A percentile compares a stretch with the other conserved stretches of the same genome.
phyloP scores from a whole-genome alignment of 2,329 filamentous ascomycete species.

The Juglanconis sp. region DNA sequence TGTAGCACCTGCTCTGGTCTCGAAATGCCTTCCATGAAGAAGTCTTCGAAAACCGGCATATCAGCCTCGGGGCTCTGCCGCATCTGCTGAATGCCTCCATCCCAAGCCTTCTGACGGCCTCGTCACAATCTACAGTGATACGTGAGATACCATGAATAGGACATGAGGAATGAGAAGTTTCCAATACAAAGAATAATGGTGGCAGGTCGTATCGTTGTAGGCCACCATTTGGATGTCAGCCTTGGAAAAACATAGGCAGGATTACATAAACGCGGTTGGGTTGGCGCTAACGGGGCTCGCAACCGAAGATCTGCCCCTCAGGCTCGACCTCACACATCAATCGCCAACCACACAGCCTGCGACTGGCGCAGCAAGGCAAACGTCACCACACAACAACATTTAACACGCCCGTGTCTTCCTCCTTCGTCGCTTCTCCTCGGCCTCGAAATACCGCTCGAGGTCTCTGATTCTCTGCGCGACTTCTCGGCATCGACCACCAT shows the following conservation, averaged over 20 bases:
- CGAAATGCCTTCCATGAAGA: background rate
- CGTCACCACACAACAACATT: background rate
- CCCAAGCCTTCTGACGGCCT: background rate
- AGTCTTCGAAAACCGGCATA: background rate
- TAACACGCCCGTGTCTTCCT: background rate
- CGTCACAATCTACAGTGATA: background rate
- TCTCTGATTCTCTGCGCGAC: conserved; percentile 6
- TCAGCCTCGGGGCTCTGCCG: background rate
- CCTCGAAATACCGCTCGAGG: background rate
- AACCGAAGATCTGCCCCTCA: background rate
- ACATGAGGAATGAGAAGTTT: background rate
- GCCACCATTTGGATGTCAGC: too few relatives aligned
- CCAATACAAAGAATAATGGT: too few relatives aligned
- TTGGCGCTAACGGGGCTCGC: background rate
- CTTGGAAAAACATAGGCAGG: background rate
- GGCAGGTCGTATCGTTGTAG: too few relatives aligned
- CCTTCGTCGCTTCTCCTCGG: background rate
- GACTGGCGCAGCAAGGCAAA: background rate
- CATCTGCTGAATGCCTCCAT: background rate
- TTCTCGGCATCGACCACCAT: background rate
- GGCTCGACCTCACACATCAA: background rate
- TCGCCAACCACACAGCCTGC: background rate
- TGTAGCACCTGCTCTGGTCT: background rate
- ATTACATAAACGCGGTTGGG: background rate
- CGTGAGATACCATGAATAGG: background rate